phyloP scores from a whole-genome alignment of 139 green algal genomes.

The Trebouxia sp. region DNA sequence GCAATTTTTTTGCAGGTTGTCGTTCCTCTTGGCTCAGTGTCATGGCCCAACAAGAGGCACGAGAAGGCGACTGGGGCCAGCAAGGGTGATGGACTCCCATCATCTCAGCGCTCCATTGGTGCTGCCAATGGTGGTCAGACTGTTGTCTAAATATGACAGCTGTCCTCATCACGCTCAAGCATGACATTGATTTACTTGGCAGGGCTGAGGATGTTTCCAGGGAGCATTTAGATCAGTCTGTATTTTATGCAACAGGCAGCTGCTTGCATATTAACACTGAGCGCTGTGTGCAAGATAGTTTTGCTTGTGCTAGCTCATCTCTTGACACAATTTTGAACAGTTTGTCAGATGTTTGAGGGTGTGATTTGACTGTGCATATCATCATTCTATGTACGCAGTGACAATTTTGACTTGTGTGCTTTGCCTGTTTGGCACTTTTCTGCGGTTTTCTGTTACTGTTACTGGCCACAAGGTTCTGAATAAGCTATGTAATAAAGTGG shows the following conservation, averaged over 20 bases:
- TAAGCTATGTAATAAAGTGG: too few relatives aligned
- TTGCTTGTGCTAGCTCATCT: too few relatives aligned
- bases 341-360: too few relatives aligned
- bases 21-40: background rate
- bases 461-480: too few relatives aligned
- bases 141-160: constrained; percentile 21
- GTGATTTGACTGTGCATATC: too few relatives aligned
- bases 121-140: background rate
- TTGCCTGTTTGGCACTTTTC: too few relatives aligned
- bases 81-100: background rate
- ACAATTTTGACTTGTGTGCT: too few relatives aligned
- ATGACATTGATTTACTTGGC: background rate
- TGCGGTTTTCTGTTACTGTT: too few relatives aligned
- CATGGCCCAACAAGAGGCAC: constrained; percentile 12
- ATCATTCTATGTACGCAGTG: too few relatives aligned
- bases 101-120: background rate
- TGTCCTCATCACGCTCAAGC: too few relatives aligned
- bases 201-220: background rate
- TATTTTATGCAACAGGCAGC: background rate
- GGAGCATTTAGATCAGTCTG: background rate
- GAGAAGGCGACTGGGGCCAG: background rate
- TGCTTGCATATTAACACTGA: background rate
- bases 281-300: too few relatives aligned
- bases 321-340: too few relatives aligned
- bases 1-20: background rate